Evolutionary conservation across 495 filamentous ascomycete species (phyloP).

Genomic region (Penicillium longicatenatum): DNA sequence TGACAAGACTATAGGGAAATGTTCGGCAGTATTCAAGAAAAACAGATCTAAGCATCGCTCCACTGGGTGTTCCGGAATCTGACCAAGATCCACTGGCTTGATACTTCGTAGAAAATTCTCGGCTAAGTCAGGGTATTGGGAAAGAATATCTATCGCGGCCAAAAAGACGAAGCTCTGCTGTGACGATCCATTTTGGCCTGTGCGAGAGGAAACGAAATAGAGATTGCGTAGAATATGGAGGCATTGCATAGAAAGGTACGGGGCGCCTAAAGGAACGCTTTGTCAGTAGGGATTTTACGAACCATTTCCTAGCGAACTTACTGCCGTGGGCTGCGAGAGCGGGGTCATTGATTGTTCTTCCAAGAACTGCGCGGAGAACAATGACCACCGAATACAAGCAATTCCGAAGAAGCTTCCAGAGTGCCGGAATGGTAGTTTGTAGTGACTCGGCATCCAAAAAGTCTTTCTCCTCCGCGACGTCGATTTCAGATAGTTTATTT

Average conservation of each 20-base stretch:
- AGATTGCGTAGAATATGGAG: slow-evolving; percentile 80
- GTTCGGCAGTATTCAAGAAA: slow-evolving; percentile 88
- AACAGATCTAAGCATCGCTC: slow-evolving; percentile 82
- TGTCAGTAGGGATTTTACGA: not conserved
- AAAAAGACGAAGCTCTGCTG: slow-evolving; percentile 85
- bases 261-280: slow-evolving; percentile 49
- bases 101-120: slow-evolving; percentile 70
- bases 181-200: slow-evolving; percentile 71
- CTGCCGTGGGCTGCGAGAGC: slow-evolving; percentile 54
- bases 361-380: slow-evolving; percentile 70
- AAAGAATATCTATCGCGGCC: slow-evolving; percentile 84
- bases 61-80: slow-evolving; percentile 73
- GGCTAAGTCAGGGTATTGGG: slow-evolving; percentile 68
- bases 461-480: slow-evolving; percentile 69
- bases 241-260: slow-evolving; percentile 71
- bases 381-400: slow-evolving; percentile 79
- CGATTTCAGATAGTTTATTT: slow-evolving; percentile 82
- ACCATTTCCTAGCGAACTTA: slow-evolving; percentile 33
- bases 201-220: slow-evolving; percentile 82
- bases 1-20: slow-evolving; percentile 73
- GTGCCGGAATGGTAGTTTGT: slow-evolving; percentile 65
- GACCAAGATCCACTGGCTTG: slow-evolving; percentile 56
- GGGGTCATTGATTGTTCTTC: slow-evolving; percentile 62
- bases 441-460: slow-evolving; percentile 72
- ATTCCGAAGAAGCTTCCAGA: slow-evolving; percentile 83